Evolutionary conservation across 495 filamentous ascomycete genomes (phyloP).

Genomic region (Physcia stellaris): DNA sequence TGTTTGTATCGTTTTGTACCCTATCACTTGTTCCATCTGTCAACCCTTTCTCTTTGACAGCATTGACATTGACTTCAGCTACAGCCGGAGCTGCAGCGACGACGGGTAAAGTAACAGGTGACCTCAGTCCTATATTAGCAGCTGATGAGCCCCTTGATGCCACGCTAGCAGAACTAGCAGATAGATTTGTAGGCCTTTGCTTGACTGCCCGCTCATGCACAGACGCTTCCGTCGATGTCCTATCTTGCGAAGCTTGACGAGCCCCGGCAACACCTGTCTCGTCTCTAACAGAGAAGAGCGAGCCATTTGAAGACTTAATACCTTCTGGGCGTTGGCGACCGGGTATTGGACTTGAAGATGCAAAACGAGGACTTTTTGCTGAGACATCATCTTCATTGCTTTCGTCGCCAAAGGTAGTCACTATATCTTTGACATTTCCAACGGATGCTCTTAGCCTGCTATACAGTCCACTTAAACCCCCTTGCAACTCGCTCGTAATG

Average conservation of each 20-base stretch:
- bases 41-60: no score
- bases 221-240: no score
- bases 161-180: slow-evolving; percentile 38
- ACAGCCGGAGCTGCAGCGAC: no score
- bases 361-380: slow-evolving; percentile 24
- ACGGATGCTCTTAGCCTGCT: slow-evolving; percentile 69
- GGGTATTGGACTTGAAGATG: slow-evolving; percentile 24
- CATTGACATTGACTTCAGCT: slow-evolving; percentile 43
- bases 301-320: neutral
- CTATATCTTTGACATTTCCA: slow-evolving; percentile 50
- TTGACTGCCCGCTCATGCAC: no score
- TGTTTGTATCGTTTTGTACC: no score
- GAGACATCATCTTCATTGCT: slow-evolving; percentile 21
- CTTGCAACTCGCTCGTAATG: slow-evolving; percentile 58
- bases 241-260: no score
- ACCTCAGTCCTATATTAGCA: slow-evolving; percentile 20
- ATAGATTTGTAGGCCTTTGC: slow-evolving; percentile 39
- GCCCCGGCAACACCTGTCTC: no score
- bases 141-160: slow-evolving; percentile 38
- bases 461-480: slow-evolving; percentile 76
- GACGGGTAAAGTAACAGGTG: slow-evolving; percentile 20
- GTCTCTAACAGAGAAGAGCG: slow-evolving; percentile 14
- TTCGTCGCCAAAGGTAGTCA: slow-evolving; percentile 23
- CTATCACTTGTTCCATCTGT: no score
- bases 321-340: no score